Evolutionary conservation across 177 flowering plant species (phyloP), one percentile per base, ranked within the genome.

Genomic region (Tripterygium wilfordii): DNA sequence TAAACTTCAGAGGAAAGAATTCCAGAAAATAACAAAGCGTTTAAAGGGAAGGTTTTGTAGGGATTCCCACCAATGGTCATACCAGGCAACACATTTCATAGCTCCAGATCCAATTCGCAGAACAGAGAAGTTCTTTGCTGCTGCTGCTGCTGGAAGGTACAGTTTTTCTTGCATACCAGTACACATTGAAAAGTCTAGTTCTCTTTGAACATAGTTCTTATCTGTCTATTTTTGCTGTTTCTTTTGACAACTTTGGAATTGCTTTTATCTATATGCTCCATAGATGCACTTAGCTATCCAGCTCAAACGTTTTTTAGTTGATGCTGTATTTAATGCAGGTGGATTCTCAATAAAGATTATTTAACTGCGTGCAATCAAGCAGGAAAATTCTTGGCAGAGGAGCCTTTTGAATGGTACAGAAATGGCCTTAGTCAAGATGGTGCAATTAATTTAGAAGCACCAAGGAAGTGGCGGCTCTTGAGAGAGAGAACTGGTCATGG

Each of bases 131-230:
- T 80, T 94, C 50, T 94, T 94, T 61, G 96, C 97, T 45, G 99
- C 96, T 40, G 86, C 95, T 36, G 95, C 99, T 42, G 80, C 99
- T 60, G 99, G 97, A 66, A 85, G 97, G 99, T 94, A 63, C 32
- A 39, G 12, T 28, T 8, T 19, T 29, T n/a, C 12, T 36, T 32
- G 17, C 45, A 2, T 29, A 8, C n/a, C n/a, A n/a, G n/a, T n/a
- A n/a, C n/a, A n/a, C n/a, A n/a, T n/a, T n/a, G n/a, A n/a, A n/a
- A n/a, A n/a, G n/a, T n/a, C n/a, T n/a, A n/a, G n/a, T n/a, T n/a
- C n/a, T 22, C 10, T 53, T 22, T n/a, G 4, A 8, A 3, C 20
- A 33, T 47, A 19, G 20, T 5, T 32, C 36, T 32, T 6, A 32
- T 32, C 2, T 32, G 36, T 12, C 36, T 32, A 9, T n/a, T 32